Evolutionary conservation across 805 yeast genomes (phyloP).

Genomic region (Saccharomycopsis olivae): DNA sequence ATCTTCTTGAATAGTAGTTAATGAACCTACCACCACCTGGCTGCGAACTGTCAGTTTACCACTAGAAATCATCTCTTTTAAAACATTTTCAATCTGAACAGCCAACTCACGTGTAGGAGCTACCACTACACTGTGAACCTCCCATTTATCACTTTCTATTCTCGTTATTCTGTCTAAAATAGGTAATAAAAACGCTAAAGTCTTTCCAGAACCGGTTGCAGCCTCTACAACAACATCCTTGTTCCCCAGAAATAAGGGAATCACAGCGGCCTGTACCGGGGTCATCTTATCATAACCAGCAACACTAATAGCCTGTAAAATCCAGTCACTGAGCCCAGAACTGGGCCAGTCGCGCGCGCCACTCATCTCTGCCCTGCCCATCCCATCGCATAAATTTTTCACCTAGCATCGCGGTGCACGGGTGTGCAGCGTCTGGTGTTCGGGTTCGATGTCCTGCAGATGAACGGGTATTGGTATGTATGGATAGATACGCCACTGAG

Average conservation of each 20-base stretch:
- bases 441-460: too few relatives aligned
- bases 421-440: too few relatives aligned
- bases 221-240: constrained; percentile 97
- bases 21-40: constrained; percentile 59
- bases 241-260: constrained; percentile 72
- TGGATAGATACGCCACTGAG: too few relatives aligned
- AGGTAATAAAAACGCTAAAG: constrained; percentile 83
- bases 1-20: constrained; percentile 60
- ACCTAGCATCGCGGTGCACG: too few relatives aligned
- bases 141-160: constrained; percentile 34
- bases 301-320: constrained; percentile 48
- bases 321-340: too few relatives aligned
- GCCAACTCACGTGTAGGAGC: constrained; percentile 64
- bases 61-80: constrained; percentile 35
- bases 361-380: too few relatives aligned
- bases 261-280: constrained; percentile 92
- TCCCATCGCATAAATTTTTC: too few relatives aligned
- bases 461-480: too few relatives aligned
- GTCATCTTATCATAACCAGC: constrained; percentile 79
- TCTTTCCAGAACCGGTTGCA: constrained; percentile 97
- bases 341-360: too few relatives aligned
- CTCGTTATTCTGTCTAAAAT: constrained; percentile 52
- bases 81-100: constrained; percentile 58
- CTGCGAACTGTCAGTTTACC: too few relatives aligned
- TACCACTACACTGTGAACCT: constrained; percentile 59